Base-by-base conservation (phyloP, 768 basidiomycete species). In the Suillus subluteus region DNA sequence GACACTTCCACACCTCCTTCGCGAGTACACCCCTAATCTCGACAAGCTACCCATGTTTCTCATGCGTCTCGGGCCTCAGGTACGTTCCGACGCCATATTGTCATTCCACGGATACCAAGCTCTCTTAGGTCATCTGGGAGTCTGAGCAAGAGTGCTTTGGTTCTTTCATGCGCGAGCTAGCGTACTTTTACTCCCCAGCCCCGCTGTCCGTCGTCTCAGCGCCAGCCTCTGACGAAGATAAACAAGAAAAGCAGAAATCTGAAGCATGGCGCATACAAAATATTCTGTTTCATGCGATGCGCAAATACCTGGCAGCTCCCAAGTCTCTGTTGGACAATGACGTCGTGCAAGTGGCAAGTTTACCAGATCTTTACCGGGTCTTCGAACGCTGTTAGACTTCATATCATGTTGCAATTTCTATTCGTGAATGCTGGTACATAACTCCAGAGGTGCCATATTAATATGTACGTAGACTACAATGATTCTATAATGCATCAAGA, bases 51-150 rank as follows among this genome's bases (percentile, higher is more conserved):
- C 98, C 0, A 82, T 88, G 65, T 94, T 98, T 68, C 82, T 97
- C 54, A 91, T 98, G 89, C 86, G 95, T 50, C 86, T 98, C 7
- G 96, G 95, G 0, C 93, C 95, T n/a, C 91, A 92, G 84, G 96
- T 95, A 65, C 1, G 62, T 32, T 59, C 23, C 41, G 64, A 54
- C 38, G 16, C 37, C 18, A 26, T 21, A n/a, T 62, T 63, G 37
- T 41, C 58, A 59, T 56, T n/a, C 46, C 56, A 35, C 40, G 62
- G 38, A 64, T 64, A 32, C 32, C 21, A 63, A 66, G 26, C n/a
- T 21, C 30, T 41, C 32, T 21, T 70, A 98, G 92, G 95, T 98
- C 35, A 83, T 96, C 72, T 99, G 98, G 98, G 83, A 84, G 23
- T 83, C 85, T 0, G 98, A 99, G 74, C 81, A 81, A 37, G 90